Evolutionary conservation across 192 early-diverging fungal genomes (phyloP).

Genomic region (Thamnidium elegans): DNA sequence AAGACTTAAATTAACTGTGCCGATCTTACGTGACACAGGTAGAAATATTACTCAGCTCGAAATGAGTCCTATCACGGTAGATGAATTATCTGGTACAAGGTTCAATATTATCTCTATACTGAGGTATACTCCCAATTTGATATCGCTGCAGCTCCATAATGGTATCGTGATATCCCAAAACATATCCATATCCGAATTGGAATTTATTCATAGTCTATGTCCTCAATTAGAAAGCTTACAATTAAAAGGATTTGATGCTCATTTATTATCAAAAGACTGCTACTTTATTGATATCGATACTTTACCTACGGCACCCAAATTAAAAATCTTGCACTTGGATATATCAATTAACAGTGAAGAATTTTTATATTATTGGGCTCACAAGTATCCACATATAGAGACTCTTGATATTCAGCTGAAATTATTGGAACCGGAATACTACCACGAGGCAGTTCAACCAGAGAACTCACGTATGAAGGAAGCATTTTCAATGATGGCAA

Average conservation of each 20-base stretch:
- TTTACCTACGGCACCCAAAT: neutral
- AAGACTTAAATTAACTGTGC: neutral
- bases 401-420: neutral
- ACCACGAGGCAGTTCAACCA: neutral
- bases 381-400: slow-evolving; percentile 5
- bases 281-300: neutral
- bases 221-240: neutral
- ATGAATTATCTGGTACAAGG: neutral
- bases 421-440: neutral
- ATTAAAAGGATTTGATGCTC: neutral
- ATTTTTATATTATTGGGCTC: neutral
- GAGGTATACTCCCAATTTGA: neutral
- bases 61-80: neutral
- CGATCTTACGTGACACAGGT: neutral
- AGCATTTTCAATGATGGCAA: neutral
- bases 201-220: slow-evolving; percentile 8
- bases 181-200: neutral
- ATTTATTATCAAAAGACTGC: neutral
- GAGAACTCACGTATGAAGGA: slow-evolving; percentile 9
- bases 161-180: no score
- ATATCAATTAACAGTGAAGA: slow-evolving; percentile 2
- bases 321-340: neutral
- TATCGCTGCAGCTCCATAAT: neutral
- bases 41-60: neutral
- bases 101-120: neutral